phyloP scores from a whole-genome alignment of 495 filamentous ascomycete species.

The Annulohypoxylon bovei region DNA sequence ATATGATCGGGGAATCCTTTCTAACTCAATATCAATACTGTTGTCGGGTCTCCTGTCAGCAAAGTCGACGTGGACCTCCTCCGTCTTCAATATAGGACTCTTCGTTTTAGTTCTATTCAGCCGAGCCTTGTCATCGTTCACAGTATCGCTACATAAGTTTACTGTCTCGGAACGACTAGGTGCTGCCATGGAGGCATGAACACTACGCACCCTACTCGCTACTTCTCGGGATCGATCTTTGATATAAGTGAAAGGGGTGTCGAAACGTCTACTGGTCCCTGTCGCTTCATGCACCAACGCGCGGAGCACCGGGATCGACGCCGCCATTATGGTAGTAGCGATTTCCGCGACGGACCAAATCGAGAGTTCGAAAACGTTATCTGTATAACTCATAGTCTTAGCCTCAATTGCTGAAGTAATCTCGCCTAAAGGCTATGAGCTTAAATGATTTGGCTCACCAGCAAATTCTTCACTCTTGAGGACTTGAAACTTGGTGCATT shows the following conservation, averaged over 20 bases:
- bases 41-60: not conserved
- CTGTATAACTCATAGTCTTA: conserved; percentile 13
- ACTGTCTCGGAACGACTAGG: conserved; percentile 2
- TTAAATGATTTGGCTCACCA: conserved; percentile 16
- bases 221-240: conserved; percentile 6
- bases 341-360: conserved; percentile 48
- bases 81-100: conserved; percentile 18
- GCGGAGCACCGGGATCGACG: conserved; percentile 49
- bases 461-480: conserved; percentile 40
- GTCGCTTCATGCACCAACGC: conserved; percentile 37
- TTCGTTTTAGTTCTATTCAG: not conserved
- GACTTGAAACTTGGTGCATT: conserved; percentile 39
- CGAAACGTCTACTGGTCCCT: not conserved
- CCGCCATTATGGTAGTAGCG: conserved; percentile 49
- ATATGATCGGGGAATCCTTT: conserved; percentile 17
- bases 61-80: conserved; percentile 18
- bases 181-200: not conserved
- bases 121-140: conserved; percentile 2
- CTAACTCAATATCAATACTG: conserved; percentile 17
- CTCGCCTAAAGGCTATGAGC: not conserved
- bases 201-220: conserved; percentile 6
- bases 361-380: conserved; percentile 40
- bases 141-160: not conserved
- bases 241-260: not conserved
- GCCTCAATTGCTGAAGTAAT: not conserved